Base-by-base conservation (phyloP, 2,329 filamentous ascomycete genomes). In the Teratosphaeriaceae sp. region DNA sequence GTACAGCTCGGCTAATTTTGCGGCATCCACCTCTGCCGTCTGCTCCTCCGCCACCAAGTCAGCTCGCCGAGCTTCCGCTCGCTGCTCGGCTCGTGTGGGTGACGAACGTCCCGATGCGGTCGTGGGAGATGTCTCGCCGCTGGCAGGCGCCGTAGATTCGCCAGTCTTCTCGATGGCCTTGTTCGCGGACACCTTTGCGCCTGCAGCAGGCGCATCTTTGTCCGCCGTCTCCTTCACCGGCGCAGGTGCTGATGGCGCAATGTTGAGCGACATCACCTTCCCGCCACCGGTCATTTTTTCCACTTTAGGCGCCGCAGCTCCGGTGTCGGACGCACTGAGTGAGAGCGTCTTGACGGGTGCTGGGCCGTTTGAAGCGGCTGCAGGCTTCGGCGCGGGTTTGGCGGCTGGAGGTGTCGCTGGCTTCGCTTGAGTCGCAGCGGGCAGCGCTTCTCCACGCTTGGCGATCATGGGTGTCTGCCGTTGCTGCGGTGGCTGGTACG, bases 121-220 rank as follows among this genome's bases (percentile, higher is more conserved):
- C 4, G 84, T 78, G 15, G 90, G 86, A 1, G 88, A 92, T 3
- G 84, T 83, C 61, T 80, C 85, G 43, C 88, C 88, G 41, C 65
- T 66, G 37, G 55, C 47, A 35, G 75, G 70, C 37, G 69, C 69
- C 7, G 77, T 71, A 42, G 78, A 74, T 62, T 89, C 83, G 42
- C 88, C 86, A 0, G 85, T 84, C 75, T 95, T 95, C 60, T 94
- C 88, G 50, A 96, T 87, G 8, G 90, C 89, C 69, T 96, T 96
- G 39, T 80, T 73, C 3, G 89, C 90, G 2, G 84, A 73, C n/a
- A 85, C 82, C 69, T 96, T 96, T 48, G 88, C 76, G 22, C 87
- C 85, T 21, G 84, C 83, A 51, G 85, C 83, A 2, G 80, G 66
- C 11, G 61, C 49, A 15, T 47, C 46, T 62, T 76, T 47, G 65